Evolutionary conservation across 768 basidiomycete genomes (phyloP), one percentile per base, ranked within the genome.

Genomic region (Lactarius vividus): DNA sequence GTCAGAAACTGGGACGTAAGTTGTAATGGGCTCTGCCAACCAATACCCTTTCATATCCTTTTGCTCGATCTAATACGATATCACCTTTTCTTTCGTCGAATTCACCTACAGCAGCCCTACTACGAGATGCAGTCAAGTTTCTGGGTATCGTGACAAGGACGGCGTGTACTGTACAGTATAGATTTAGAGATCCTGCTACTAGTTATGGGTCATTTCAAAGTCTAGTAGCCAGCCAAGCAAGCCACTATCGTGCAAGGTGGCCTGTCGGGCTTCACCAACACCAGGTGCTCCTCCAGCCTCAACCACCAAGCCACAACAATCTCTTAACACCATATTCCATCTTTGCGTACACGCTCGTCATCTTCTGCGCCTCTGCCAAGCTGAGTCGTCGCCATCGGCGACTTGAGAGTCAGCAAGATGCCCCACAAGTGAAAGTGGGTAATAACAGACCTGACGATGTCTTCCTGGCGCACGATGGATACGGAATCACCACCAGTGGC

Each of bases 291-390:
- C 35, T 35, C 40, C 5, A 11, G 29, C n/a, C 16, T 75, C 71
- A 92, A 69, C 88, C 83, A 57, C 92, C 91, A 57, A 96, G 76
- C 94, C 94, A 96, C 65, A 96, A 76, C 73, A 96, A 78, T 69
- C 94, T 81, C 81, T 96, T 98, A 59, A 97, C 82, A 0, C 92
- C 92, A 74, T 96, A 94, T 73, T 97, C 95, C 86, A 96, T 89
- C 78, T 94, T 94, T 16, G 94, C 85, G 75, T 92, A 91, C 70
- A 96, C 80, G 67, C 87, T 91, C 3, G 93, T 97, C 80, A 88
- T 87, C 61, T 85, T 82, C 74, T 89, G 87, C 2, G 96, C 96
- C 70, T 97, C 93, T 8, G 83, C 82, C 70, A 95, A 74, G 71
- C 93, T 95, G 70, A 63, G 57, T 65, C 28, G 60, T 63, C 69